These are phyloP conservation scores for Cnidoscolus chayamansa DNA, from an alignment of 441 rosid genomes.

Conservation along the genomic window DNA sequence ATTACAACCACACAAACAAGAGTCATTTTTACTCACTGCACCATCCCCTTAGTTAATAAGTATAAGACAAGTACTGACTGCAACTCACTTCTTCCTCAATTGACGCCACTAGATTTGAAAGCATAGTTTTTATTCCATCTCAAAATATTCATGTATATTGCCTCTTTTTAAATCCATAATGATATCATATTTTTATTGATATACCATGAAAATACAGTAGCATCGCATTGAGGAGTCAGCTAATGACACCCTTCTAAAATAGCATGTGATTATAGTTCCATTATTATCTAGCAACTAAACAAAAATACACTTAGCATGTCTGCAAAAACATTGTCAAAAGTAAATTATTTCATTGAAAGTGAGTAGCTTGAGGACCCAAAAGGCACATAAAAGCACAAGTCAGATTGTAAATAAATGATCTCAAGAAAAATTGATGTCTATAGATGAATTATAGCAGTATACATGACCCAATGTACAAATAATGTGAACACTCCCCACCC, in stretches of 20 bases:
- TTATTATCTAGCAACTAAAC: not conserved
- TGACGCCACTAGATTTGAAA: not conserved
- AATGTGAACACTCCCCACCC: too few relatives aligned
- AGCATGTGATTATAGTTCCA: not conserved
- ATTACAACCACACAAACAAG: not conserved
- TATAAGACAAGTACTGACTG: not conserved
- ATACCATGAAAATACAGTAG: not conserved
- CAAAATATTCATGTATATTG: not conserved
- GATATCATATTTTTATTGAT: too few relatives aligned
- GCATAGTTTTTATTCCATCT: not conserved
- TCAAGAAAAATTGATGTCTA: too few relatives aligned
- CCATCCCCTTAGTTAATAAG: too few relatives aligned
- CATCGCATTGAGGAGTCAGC: not conserved
- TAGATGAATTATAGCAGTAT: too few relatives aligned
- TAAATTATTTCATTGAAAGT: not conserved
- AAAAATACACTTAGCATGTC: not conserved
- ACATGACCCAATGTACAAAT: too few relatives aligned
- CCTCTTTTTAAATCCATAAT: not conserved
- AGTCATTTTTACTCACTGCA: not conserved
- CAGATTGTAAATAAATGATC: too few relatives aligned
- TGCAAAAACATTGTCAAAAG: not conserved
- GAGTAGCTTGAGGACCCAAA: not conserved
- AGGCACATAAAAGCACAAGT: not conserved
- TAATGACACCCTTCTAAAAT: not conserved
- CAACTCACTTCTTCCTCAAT: not conserved